Evolutionary conservation across 2,329 filamentous ascomycete genomes (phyloP), one percentile per base, ranked within the genome.

Genomic region (Dactylella cylindrospora): DNA sequence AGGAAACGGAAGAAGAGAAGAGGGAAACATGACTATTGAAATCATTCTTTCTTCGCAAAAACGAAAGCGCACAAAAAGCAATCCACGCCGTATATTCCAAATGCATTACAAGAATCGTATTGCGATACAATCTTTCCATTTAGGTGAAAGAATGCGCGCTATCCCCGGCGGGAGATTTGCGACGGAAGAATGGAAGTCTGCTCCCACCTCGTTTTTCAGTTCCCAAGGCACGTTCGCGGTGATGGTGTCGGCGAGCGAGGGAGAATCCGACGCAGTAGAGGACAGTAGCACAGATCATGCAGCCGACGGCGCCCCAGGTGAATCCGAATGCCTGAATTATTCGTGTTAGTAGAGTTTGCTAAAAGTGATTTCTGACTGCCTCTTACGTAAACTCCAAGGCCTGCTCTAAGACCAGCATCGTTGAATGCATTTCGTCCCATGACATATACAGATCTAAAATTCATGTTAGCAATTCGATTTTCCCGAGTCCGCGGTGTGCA

Each of bases 251-350:
- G 31, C 80, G 75, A 22, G 72, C 70, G 32, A 64, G 60, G 40
- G 31, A 68, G 46, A 64, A 81, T 79, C 55, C 55, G 6, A 83
- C 50, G 72, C 80, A 85, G 75, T 90, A 88, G 55, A 89, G 74
- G 23, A 88, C 67, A 3, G 79, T 80, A 12, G 85, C 79, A 66
- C 90, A 72, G 66, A 88, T 74, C 68, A 88, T 80, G 49, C 79
- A 79, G 7, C 80, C 80, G 73, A 83, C 82, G 1, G 85, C 80
- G 12, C 79, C 83, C 88, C 88, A 93, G 65, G 82, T 83, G 75
- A 90, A 91, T 36, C 80, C 88, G 70, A 88, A 88, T 15, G 83
- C 84, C 69, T 84, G 86, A 25, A 69, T 70, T 47, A 32, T 25
- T 36, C 15, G 35, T 33, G 41, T 46, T 45, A 51, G 52, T 13